Evolutionary conservation across 2,329 filamentous ascomycete genomes (phyloP), one percentile per base, ranked within the genome.

Genomic region (Penicillium sp.): DNA sequence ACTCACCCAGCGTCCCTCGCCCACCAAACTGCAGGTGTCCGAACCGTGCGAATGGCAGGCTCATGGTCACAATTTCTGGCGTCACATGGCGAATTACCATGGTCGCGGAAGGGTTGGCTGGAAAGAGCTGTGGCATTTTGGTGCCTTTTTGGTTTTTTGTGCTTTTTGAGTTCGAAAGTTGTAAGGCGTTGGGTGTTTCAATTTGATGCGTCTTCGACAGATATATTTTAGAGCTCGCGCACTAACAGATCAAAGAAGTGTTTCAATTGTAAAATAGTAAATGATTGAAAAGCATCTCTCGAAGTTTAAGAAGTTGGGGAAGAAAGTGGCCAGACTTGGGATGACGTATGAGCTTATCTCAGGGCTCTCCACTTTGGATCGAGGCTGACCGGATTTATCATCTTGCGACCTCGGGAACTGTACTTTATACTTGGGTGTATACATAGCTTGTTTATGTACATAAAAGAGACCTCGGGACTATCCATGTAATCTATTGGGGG

Each of bases 81-180:
- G 89, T 90, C 65, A 97, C 77, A 66, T 92, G 83, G 61, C 93
- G 89, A 68, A 96, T 93, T 59, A 96, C 90, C 88, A 96, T 95
- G 61, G 94, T 87, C 68, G 90, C 85, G 18, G 86, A 83, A 13
- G 92, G 92, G 66, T 93, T 87, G 16, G 77, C 67, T 5, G 88
- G 88, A 55, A 89, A 82, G 53, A 90, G 82, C 67, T 85, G 63
- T 24, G 68, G 65, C 49, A 69, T 65, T 60, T 62, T 69, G 50
- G 31, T 5, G 16, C 11, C 14, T 50, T 44, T 34, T 31, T 35
- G 3, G 40, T 51, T 20, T 43, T 42, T 48, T 48, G 22, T 50
- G 24, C 9, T 31, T 42, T 20, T 50, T 40, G 13, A 32, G 50
- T 29, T 56, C 32, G 34, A 31, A 29, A 59, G 32, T 34, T 56